Percentiles rank a stretch among this genome's conserved stretches.
Evolutionary conservation across 768 basidiomycete genomes (phyloP).

Genomic region (Mycena polygramma): DNA sequence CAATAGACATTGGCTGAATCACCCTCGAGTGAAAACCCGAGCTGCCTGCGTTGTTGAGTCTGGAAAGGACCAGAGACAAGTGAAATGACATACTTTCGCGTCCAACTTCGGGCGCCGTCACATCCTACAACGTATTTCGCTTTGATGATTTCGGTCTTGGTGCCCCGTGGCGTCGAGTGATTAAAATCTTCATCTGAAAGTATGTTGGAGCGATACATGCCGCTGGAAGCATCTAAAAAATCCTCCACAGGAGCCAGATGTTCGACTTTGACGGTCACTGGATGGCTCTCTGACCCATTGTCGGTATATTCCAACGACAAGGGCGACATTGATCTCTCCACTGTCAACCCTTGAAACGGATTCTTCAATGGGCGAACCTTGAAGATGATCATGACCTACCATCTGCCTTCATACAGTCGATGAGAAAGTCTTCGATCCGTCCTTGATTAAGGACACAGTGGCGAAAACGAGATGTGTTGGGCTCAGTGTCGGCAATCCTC

Average conservation of each 20-base stretch:
- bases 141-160: conserved; percentile 43
- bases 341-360: conserved; percentile 36
- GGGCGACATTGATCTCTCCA: conserved; percentile 53
- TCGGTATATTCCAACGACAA: conserved; percentile 46
- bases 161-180: not conserved
- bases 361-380: not conserved
- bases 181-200: conserved; percentile 13
- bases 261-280: conserved; percentile 32
- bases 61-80: too few species aligned
- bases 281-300: conserved; percentile 31
- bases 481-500: conserved; percentile 37
- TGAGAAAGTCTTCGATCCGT: conserved; percentile 56
- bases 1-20: conserved; percentile 59
- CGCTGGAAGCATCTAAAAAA: conserved; percentile 6
- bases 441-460: conserved; percentile 56
- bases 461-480: conserved; percentile 30
- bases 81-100: conserved; percentile 42
- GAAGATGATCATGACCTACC: conserved; percentile 19
- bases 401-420: conserved; percentile 52
- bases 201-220: conserved; percentile 34
- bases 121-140: conserved; percentile 53
- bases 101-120: conserved; percentile 62
- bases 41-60: conserved; percentile 34
- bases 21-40: conserved; percentile 62
- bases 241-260: conserved; percentile 24